A percentile compares a stretch with the other conserved stretches of the same genome.
phyloP scores from a whole-genome alignment of 768 basidiomycete species.

The Lentinula detonsa region DNA sequence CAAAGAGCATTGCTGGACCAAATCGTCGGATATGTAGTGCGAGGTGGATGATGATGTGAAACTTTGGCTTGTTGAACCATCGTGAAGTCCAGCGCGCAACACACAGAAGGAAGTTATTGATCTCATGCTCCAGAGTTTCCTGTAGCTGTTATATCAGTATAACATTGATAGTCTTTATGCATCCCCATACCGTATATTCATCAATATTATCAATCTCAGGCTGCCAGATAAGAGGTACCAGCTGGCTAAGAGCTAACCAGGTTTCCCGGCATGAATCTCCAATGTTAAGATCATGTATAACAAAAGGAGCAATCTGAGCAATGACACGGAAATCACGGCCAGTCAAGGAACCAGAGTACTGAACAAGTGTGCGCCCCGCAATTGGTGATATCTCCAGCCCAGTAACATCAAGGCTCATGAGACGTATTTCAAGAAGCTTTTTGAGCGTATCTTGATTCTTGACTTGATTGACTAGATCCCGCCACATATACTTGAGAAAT shows the following conservation, averaged over 20 bases:
- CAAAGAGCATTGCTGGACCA: neutral
- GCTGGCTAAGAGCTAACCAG: neutral
- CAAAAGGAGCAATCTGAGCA: slow-evolving; percentile 10
- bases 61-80: slow-evolving; percentile 1
- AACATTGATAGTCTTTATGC: neutral
- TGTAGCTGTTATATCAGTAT: neutral
- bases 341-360: slow-evolving; percentile 11
- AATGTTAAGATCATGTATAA: slow-evolving; percentile 9
- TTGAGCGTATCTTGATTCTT: neutral
- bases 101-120: neutral
- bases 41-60: neutral
- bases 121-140: neutral
- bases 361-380: slow-evolving; percentile 2
- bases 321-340: slow-evolving; percentile 16
- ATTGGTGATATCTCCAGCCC: neutral
- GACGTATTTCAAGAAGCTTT: neutral
- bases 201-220: slow-evolving; percentile 5
- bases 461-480: slow-evolving; percentile 6
- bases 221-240: slow-evolving; percentile 5
- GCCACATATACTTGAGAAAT: slow-evolving; percentile 17
- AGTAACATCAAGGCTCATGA: neutral
- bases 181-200: neutral
- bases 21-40: neutral
- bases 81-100: neutral
- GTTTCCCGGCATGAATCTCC: neutral